Evolutionary conservation across 2,329 filamentous ascomycete species (phyloP).

Genomic region (Anthostomella pinea): DNA sequence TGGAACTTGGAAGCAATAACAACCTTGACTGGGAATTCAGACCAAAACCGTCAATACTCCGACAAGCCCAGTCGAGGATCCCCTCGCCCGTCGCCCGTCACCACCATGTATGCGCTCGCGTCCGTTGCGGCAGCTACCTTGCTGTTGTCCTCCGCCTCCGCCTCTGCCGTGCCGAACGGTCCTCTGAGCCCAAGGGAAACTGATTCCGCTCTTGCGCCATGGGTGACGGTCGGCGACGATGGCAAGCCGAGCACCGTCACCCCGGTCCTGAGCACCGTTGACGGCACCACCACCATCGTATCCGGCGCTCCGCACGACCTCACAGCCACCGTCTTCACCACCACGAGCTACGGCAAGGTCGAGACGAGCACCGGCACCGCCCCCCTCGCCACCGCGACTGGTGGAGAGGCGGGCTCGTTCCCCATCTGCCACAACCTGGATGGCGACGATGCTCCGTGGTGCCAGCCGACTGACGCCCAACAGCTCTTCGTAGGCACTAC

Average conservation of each 20-base stretch:
- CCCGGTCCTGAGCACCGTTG: constrained; percentile 44
- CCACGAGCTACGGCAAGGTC: constrained; percentile 28
- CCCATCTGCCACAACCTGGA: constrained; percentile 47
- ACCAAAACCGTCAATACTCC: too few species aligned
- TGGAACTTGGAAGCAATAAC: too few species aligned
- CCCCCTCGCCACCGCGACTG: constrained; percentile 42
- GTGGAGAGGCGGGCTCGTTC: constrained; percentile 43
- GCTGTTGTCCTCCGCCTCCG: constrained; percentile 23
- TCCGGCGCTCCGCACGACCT: constrained; percentile 41
- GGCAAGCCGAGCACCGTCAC: constrained; percentile 49
- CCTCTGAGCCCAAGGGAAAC: constrained; percentile 14
- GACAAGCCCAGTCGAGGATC: too few species aligned
- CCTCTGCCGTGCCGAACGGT: constrained; percentile 24
- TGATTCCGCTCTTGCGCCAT: constrained; percentile 41
- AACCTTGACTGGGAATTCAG: too few species aligned
- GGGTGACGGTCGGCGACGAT: constrained; percentile 50
- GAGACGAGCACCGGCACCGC: constrained; percentile 41
- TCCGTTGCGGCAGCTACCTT: constrained; percentile 20
- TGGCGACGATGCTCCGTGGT: constrained; percentile 49
- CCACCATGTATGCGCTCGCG: constrained; percentile 21
- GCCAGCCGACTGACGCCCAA: constrained; percentile 43
- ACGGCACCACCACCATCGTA: constrained; percentile 42
- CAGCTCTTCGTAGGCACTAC: constrained; percentile 43
- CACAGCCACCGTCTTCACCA: constrained; percentile 36
- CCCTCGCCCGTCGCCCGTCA: too few species aligned